phyloP scores from a whole-genome alignment of 2,329 filamentous ascomycete genomes.

The Paracoccidioides brasiliensis region DNA sequence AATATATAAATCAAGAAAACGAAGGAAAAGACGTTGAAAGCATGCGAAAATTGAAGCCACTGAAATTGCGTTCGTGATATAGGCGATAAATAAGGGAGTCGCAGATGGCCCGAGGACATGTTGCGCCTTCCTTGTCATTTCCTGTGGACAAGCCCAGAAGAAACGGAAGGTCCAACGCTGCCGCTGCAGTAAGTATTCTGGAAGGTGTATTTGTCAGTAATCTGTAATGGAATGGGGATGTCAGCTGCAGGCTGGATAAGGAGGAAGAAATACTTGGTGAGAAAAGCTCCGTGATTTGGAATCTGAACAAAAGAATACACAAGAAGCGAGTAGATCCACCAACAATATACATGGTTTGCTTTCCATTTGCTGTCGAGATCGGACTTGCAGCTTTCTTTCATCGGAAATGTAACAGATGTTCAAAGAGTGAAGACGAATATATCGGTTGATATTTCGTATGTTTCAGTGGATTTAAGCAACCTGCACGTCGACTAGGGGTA shows the following conservation, averaged over 20 bases:
- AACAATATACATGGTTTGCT: neutral
- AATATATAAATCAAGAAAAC: no score
- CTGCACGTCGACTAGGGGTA: no score
- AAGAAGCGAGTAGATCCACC: neutral
- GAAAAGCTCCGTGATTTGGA: neutral
- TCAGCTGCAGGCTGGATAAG: no score
- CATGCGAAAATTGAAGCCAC: neutral
- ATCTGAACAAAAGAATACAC: neutral
- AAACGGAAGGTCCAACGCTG: neutral
- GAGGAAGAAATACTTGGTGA: no score
- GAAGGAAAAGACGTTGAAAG: neutral
- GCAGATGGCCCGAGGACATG: neutral
- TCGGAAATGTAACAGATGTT: no score
- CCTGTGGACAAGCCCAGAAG: neutral
- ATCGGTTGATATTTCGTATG: no score
- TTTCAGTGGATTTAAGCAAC: no score
- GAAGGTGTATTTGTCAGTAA: neutral
- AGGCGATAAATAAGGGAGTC: neutral
- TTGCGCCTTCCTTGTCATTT: neutral
- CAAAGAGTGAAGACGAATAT: no score
- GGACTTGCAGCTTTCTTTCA: no score
- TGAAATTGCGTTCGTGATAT: neutral
- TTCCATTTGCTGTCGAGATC: neutral
- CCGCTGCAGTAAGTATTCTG: neutral
- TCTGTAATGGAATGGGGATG: neutral